Conservation (phyloP, 805 yeast species). For the Schwanniomyces polymorphus region DNA sequence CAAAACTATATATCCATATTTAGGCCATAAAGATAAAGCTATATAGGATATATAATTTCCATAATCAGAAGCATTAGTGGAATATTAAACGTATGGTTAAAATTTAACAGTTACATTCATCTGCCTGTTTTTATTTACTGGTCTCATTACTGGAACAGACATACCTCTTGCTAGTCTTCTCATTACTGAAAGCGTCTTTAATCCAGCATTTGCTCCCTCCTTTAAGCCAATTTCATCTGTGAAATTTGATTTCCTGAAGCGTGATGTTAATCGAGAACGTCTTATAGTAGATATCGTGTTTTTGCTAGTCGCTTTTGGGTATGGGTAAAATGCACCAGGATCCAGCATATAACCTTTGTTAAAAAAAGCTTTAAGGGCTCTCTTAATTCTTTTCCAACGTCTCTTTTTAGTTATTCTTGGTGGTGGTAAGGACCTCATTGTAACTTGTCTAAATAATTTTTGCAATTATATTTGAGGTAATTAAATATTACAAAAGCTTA, state of each 20-base stretch:
- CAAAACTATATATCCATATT: too few relatives aligned
- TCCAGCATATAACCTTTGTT: conserved; percentile 25
- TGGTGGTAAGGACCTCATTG: conserved; percentile 39
- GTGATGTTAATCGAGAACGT: conserved; percentile 20
- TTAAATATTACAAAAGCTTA: neutral
- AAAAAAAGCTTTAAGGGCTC: conserved; percentile 26
- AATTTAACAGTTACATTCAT: conserved; percentile 17
- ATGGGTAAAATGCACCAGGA: conserved; percentile 21
- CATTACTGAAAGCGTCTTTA: conserved; percentile 16
- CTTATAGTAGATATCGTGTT: conserved; percentile 22
- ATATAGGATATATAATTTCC: too few relatives aligned
- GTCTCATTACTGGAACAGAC: conserved; percentile 16
- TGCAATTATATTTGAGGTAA: neutral
- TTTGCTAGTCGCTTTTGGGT: conserved; percentile 11
- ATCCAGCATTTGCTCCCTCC: conserved; percentile 17
- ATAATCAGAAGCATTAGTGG: neutral
- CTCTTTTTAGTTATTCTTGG: conserved; percentile 33
- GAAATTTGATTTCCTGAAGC: conserved; percentile 12
- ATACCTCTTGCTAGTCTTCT: conserved; percentile 20
- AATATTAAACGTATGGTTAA: neutral
- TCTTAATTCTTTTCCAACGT: conserved; percentile 28
- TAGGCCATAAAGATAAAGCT: neutral
- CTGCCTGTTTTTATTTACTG: conserved; percentile 10
- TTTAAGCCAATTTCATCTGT: conserved; percentile 13
- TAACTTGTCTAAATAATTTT: neutral